These are phyloP conservation scores for Apium graveolens DNA, from an alignment of 129 eudicot species.

Conservation along the genomic window DNA sequence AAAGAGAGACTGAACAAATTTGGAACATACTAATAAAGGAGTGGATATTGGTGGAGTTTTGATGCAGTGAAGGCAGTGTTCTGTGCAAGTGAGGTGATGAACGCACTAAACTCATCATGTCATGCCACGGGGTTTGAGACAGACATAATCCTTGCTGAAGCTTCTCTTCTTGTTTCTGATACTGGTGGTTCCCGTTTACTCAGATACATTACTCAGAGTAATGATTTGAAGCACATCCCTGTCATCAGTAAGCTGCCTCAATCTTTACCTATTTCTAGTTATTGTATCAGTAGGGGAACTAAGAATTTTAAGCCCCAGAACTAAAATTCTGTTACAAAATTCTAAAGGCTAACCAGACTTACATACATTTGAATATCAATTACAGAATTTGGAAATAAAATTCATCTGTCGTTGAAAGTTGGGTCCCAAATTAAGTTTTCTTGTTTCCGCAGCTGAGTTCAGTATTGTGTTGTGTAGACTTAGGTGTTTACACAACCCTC, in stretches of 20 bases:
- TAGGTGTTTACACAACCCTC: not conserved
- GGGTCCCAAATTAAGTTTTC: not conserved
- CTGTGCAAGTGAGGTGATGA: slow-evolving; percentile 26
- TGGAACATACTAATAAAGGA: not conserved
- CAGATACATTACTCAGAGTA: slow-evolving; percentile 25
- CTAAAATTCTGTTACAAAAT: not conserved
- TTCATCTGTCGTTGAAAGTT: too few relatives aligned
- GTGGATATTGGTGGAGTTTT: not conserved
- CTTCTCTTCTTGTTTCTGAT: slow-evolving; percentile 20
- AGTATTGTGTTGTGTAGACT: too few relatives aligned
- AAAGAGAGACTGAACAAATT: not conserved
- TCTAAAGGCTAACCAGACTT: too few relatives aligned
- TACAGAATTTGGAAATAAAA: too few relatives aligned
- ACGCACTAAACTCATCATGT: slow-evolving; percentile 35
- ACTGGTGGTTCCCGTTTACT: slow-evolving; percentile 25
- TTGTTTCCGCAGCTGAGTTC: not conserved
- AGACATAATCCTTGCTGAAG: slow-evolving; percentile 48
- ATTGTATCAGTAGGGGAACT: not conserved
- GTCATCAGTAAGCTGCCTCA: slow-evolving; percentile 35
- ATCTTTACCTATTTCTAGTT: not conserved
- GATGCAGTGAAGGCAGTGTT: slow-evolving; percentile 37
- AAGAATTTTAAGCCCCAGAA: not conserved
- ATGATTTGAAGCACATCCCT: slow-evolving; percentile 36
- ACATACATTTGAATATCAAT: too few relatives aligned
- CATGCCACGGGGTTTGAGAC: slow-evolving; percentile 12